Base-by-base conservation (phyloP, 2,329 filamentous ascomycete genomes). In the Fusarium poae region DNA sequence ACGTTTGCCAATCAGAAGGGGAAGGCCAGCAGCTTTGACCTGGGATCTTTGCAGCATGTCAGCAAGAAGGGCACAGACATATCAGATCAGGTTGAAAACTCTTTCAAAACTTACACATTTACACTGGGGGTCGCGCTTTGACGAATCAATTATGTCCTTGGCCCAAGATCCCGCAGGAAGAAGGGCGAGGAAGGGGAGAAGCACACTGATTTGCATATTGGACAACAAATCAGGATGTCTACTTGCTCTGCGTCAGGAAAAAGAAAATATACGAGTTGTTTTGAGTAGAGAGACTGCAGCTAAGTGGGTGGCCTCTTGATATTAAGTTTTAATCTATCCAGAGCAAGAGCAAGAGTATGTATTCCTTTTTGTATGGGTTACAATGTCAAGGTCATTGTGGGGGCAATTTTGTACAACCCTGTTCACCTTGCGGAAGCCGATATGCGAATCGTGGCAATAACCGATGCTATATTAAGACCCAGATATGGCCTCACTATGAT, bases 1-100 rank as follows among this genome's bases (percentile, higher is more conserved):
- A 69, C 1, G 46, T 18, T 11, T 27, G 34, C 66, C 66, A 68
- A 21, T 68, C 56, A 4, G 35, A 9, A 1, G 25, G 11, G 3
- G 40, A 62, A 4, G 66, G 66, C 66, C 66, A 68, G 43, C 65
- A 68, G n/a, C 27, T 45, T 40, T 69, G 46, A 4, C 65, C 65
- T 11, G 66, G 65, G 11, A 49, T 39, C 66, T 68, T 10, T 20
- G 8, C 2, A 27, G 7, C 46, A 5, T 29, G 21, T 69, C 6
- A 69, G 44, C 6, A 48, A 12, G 2, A 21, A 6, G 9, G 11
- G 9, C 2, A 9, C 15, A 18, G 10, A 23, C 20, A 50, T 25
- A 5, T 20, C 25, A 23, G 13, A 13, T 4, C 29, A 20, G 0
- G n/a, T 18, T 18, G 9, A 27, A 50, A n/a, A 23, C 6, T 27